phyloP scores from a whole-genome alignment of 2,329 filamentous ascomycete species.

The Akanthomyces dipterigenus region DNA sequence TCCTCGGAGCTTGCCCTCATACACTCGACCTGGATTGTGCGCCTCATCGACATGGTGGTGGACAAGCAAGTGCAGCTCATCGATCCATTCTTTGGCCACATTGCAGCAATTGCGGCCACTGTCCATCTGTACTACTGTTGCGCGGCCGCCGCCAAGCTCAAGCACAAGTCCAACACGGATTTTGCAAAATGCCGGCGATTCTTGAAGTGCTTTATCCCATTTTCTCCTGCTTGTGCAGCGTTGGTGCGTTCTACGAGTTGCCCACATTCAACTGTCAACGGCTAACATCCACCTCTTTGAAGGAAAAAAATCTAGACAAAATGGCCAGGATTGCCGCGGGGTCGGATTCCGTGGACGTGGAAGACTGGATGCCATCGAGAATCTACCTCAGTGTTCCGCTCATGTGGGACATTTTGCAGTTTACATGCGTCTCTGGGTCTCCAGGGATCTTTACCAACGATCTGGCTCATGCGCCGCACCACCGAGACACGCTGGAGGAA shows the following conservation, averaged over 20 bases:
- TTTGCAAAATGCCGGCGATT: slow-evolving; percentile 45
- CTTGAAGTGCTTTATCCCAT: slow-evolving; percentile 39
- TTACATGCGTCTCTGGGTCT: slow-evolving; percentile 34
- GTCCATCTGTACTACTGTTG: slow-evolving; percentile 49
- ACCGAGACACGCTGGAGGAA: slow-evolving; percentile 28
- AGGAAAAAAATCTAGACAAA: slow-evolving; percentile 42
- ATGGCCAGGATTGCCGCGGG: slow-evolving; percentile 44
- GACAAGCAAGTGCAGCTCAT: slow-evolving; percentile 42
- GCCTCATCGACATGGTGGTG: slow-evolving; percentile 47
- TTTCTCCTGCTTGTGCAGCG: slow-evolving; percentile 38
- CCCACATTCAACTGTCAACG: neutral
- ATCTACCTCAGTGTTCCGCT: slow-evolving; percentile 45
- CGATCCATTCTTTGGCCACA: slow-evolving; percentile 46
- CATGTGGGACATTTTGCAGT: slow-evolving; percentile 47
- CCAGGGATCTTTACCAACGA: slow-evolving; percentile 30
- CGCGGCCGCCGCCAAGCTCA: slow-evolving; percentile 39
- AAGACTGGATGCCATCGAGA: slow-evolving; percentile 46
- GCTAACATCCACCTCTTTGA: slow-evolving; percentile 11
- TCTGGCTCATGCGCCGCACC: slow-evolving; percentile 34
- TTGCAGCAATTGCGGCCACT: slow-evolving; percentile 44
- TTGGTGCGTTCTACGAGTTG: slow-evolving; percentile 29
- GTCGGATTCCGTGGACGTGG: slow-evolving; percentile 38
- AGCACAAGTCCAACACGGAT: slow-evolving; percentile 45
- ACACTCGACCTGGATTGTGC: slow-evolving; percentile 47
- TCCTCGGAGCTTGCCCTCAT: slow-evolving; percentile 45